Base-by-base conservation (phyloP, 169 alveolate species). In the Plasmodium fragile region DNA sequence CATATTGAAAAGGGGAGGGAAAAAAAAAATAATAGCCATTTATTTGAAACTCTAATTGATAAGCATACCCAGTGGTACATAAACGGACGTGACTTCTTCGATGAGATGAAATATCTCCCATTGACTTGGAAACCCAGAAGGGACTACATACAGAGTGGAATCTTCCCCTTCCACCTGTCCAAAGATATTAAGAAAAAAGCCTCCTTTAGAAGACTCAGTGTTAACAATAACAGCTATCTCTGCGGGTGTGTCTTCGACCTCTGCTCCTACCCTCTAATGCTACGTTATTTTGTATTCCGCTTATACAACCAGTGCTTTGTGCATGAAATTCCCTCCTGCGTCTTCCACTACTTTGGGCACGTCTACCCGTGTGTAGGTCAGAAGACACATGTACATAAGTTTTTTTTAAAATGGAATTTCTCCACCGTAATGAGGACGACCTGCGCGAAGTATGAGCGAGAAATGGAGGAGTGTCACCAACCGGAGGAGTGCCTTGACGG, bases 61-160 rank as follows among this genome's bases (percentile, higher is more conserved):
- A 73, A 28, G 41, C 49, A 72, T 45, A 22, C 79, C 10, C 11
- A 32, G 30, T 32, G 77, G 22, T 84, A 52, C 79, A 72, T 84
- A 84, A 73, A 84, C 13, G 75, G 36, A 45, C 75, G 78, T 5
- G 92, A 84, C 30, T 84, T 72, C 18, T 84, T 84, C 73, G 18
- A 84, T 4, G 92, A 84, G 53, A 32, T 84, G n/a, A 39, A 72
- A 6, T 84, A 84, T 73, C 78, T 84, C 3, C 92, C 92, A 28
- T 52, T 84, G 65, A 72, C 92, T 28, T 84, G 92, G 92, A 84
- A 84, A 84, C 92, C 92, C 22, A 84, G 92, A 59, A 73, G 78
- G 59, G 92, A 84, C 39, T 73, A 84, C 39, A 84, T 84, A n/a
- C 36, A 84, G 16, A 75, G 84, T 73, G 92, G 92, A 0, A 84